These are phyloP conservation scores for Puccinia novopanici DNA, from an alignment of 1,284 basidiomycete genomes.

Conservation along the genomic window DNA sequence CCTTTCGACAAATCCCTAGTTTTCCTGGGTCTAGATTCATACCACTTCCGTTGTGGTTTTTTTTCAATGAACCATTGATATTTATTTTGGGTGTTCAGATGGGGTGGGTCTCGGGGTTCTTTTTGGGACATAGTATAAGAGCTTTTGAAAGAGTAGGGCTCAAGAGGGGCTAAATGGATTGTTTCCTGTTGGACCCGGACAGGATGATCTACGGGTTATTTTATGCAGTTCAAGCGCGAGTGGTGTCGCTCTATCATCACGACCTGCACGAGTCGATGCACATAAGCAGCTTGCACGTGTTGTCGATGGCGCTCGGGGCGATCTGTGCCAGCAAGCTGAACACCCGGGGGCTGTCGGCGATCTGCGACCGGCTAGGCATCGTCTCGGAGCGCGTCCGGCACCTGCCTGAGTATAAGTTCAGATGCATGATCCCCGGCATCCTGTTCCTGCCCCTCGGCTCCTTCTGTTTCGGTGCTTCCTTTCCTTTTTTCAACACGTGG, in stretches of 20 bases:
- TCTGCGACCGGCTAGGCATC: constrained; percentile 34
- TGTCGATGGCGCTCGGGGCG: constrained; percentile 34
- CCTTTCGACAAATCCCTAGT: no score
- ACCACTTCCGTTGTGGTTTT: constrained; percentile 17
- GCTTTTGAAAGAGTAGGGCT: neutral
- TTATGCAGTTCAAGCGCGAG: constrained; percentile 2
- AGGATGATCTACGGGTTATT: constrained; percentile 31
- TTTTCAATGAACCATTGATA: constrained; percentile 2
- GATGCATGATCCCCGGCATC: constrained; percentile 44
- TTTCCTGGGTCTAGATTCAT: neutral
- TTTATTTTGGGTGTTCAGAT: constrained; percentile 25
- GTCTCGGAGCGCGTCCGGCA: neutral
- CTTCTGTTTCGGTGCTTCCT: constrained; percentile 13
- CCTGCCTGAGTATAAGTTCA: constrained; percentile 30
- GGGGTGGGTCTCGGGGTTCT: no score
- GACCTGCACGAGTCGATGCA: constrained; percentile 10
- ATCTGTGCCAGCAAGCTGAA: constrained; percentile 30
- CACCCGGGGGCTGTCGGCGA: constrained; percentile 14
- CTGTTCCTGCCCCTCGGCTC: constrained; percentile 21
- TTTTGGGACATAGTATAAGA: no score
- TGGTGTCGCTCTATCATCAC: constrained; percentile 26
- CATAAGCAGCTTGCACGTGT: constrained; percentile 19
- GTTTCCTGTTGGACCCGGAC: neutral
- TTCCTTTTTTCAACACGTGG: no score
- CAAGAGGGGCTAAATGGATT: neutral